phyloP scores from a whole-genome alignment of 306 rosid species.

The Lagenaria siceraria region DNA sequence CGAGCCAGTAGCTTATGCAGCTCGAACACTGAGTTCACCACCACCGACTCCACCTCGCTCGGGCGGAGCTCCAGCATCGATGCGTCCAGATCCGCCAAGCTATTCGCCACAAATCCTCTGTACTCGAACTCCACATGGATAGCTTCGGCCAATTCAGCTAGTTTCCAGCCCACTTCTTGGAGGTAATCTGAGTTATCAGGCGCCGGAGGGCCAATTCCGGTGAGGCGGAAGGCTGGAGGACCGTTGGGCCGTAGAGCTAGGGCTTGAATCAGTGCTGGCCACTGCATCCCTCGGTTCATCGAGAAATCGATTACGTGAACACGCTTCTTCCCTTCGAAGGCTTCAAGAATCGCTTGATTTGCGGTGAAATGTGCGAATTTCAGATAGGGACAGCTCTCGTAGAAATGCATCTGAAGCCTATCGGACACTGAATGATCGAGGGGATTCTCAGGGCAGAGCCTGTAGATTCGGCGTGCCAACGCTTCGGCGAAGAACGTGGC shows the following conservation, averaged over 20 bases:
- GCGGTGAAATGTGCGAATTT: slow-evolving; percentile 95
- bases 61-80: slow-evolving; percentile 76
- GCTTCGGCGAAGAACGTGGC: slow-evolving; percentile 88
- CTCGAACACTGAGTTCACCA: slow-evolving; percentile 85
- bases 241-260: slow-evolving; percentile 76
- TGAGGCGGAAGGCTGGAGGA: slow-evolving; percentile 66
- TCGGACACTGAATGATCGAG: slow-evolving; percentile 45
- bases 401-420: slow-evolving; percentile 68
- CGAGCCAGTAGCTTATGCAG: slow-evolving; percentile 62
- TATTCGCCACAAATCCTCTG: slow-evolving; percentile 71
- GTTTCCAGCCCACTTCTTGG: slow-evolving; percentile 88
- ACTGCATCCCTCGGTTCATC: slow-evolving; percentile 93
- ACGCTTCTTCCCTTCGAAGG: slow-evolving; percentile 53
- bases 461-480: slow-evolving; percentile 52
- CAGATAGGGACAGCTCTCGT: slow-evolving; percentile 77
- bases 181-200: slow-evolving; percentile 72
- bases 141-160: slow-evolving; percentile 65
- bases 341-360: slow-evolving; percentile 83
- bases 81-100: slow-evolving; percentile 77
- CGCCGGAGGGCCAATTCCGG: slow-evolving; percentile 88
- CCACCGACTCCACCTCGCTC: slow-evolving; percentile 57
- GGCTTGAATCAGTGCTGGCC: slow-evolving; percentile 95
- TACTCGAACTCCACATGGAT: slow-evolving; percentile 69
- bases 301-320: slow-evolving; percentile 89
- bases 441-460: slow-evolving; percentile 34